These are phyloP conservation scores for Zopfochytrium polystomum DNA, from an alignment of 371 early-diverging fungal species.

Conservation along the genomic window DNA sequence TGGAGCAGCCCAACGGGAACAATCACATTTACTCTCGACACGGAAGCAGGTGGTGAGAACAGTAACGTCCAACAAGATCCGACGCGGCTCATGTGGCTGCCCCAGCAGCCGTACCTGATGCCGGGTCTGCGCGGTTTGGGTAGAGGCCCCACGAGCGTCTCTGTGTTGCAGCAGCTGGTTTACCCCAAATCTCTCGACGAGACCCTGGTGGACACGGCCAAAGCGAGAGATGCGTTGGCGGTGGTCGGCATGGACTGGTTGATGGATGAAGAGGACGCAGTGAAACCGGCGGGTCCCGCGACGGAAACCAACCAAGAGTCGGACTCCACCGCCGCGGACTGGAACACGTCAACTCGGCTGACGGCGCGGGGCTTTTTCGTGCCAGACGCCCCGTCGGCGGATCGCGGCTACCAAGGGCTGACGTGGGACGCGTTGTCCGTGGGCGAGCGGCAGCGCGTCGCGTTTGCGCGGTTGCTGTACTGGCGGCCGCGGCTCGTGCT, in stretches of 20 bases:
- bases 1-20: slow-evolving; percentile 46
- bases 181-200: no score
- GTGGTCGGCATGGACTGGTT: slow-evolving; percentile 10
- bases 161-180: slow-evolving; percentile 6
- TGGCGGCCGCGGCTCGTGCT: slow-evolving; percentile 40
- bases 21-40: neutral
- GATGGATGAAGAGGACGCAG: slow-evolving; percentile 23
- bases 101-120: neutral
- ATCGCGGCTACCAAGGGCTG: slow-evolving; percentile 29
- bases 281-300: neutral
- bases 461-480: slow-evolving; percentile 42
- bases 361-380: slow-evolving; percentile 1
- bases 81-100: neutral
- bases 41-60: slow-evolving; percentile 1
- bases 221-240: no score
- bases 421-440: no score
- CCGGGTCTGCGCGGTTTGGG: neutral
- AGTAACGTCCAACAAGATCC: neutral
- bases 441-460: no score
- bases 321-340: neutral
- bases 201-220: no score
- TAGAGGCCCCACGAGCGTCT: slow-evolving; percentile 3
- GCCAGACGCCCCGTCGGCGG: slow-evolving; percentile 31
- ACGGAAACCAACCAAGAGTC: neutral
- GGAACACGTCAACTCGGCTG: neutral